phyloP scores from a whole-genome alignment of 2,329 filamentous ascomycete genomes.

The Leptographium galeiforme region DNA sequence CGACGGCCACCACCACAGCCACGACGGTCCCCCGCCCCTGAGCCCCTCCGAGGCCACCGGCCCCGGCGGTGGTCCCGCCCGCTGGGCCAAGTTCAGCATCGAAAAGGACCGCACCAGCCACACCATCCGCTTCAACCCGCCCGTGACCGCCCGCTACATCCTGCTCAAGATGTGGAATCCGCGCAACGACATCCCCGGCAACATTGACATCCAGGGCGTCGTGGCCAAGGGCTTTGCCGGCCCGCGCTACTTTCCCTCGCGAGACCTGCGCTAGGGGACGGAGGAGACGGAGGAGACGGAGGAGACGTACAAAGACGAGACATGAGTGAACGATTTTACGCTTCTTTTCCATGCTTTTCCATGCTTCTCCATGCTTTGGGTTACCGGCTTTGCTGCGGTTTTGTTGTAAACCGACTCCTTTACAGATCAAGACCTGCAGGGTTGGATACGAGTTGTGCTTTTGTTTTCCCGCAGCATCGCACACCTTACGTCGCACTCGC shows the following conservation, averaged over 20 bases:
- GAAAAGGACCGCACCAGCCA: constrained; percentile 72
- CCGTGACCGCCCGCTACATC: constrained; percentile 69
- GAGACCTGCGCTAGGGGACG: constrained; percentile 38
- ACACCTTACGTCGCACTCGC: not conserved
- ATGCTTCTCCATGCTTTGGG: too few relatives aligned
- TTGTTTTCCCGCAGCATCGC: too few relatives aligned
- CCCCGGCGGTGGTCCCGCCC: not conserved
- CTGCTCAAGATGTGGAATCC: constrained; percentile 85
- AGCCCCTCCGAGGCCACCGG: too few relatives aligned
- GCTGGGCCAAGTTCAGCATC: constrained; percentile 52
- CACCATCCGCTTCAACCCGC: constrained; percentile 73
- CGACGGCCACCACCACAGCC: not conserved
- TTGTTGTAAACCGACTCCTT: too few relatives aligned
- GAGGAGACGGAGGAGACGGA: not conserved
- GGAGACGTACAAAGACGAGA: not conserved
- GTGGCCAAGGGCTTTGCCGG: constrained; percentile 75
- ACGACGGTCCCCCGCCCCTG: not conserved
- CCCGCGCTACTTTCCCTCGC: constrained; percentile 66
- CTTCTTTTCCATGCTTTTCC: too few relatives aligned
- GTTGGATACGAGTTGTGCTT: too few relatives aligned
- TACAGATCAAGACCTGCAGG: too few relatives aligned
- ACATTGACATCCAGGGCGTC: constrained; percentile 84
- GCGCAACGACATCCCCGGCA: constrained; percentile 46
- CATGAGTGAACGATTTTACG: too few relatives aligned
- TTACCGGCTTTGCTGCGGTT: too few relatives aligned